phyloP scores from a whole-genome alignment of 768 basidiomycete genomes.

The Nidularia pulvinata region DNA sequence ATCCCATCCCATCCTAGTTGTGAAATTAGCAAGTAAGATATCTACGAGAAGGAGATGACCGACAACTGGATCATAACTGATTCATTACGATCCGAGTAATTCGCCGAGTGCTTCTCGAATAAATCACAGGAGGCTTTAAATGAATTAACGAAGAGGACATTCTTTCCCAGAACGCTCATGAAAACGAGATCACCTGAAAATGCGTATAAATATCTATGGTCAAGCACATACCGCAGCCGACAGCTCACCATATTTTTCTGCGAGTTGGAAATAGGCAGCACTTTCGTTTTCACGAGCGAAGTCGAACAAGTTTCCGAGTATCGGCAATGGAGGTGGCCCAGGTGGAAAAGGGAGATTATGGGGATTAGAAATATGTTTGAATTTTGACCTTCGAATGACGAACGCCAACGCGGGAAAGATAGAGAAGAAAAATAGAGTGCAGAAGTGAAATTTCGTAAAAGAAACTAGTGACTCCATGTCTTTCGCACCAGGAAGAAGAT shows the following conservation, averaged over 20 bases:
- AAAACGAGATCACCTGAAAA: constrained; percentile 52
- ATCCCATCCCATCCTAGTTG: constrained; percentile 31
- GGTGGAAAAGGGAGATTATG: constrained; percentile 40
- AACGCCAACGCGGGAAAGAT: neutral
- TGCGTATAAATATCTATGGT: neutral
- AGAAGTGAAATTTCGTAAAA: neutral
- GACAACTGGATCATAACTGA: constrained; percentile 51
- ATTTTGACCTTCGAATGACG: neutral
- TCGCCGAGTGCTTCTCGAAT: constrained; percentile 53
- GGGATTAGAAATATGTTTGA: neutral
- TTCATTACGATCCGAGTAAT: constrained; percentile 53
- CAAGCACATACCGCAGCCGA: neutral
- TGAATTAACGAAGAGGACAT: constrained; percentile 36
- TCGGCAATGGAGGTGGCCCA: constrained; percentile 50
- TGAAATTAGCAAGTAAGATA: neutral
- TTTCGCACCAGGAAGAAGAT: too few species aligned
- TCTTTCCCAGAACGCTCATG: constrained; percentile 47
- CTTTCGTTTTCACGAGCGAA: constrained; percentile 36
- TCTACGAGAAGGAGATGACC: constrained; percentile 7
- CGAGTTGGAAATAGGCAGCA: constrained; percentile 36
- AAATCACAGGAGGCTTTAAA: constrained; percentile 46
- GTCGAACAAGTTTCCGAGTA: constrained; percentile 54
- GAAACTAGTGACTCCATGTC: too few species aligned
- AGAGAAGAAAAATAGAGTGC: neutral
- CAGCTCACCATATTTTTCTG: constrained; percentile 36